Conservation (phyloP, 2,329 filamentous ascomycete genomes). For the Claviceps cyperi region DNA sequence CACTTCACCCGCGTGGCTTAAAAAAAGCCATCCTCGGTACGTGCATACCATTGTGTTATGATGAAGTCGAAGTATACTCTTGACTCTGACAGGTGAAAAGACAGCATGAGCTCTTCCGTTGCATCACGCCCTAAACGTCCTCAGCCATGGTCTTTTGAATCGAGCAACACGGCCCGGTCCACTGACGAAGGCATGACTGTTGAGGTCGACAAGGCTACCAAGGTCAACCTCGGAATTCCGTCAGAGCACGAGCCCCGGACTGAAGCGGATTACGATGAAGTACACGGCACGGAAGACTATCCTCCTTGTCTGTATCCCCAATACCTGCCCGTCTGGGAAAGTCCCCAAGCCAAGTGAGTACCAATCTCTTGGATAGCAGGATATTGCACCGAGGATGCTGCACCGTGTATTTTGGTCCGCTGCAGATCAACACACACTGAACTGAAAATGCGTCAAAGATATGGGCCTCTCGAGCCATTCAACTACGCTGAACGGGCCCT, state of each 20-base stretch:
- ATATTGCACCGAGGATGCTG: too few species aligned
- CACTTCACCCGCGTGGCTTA: too few species aligned
- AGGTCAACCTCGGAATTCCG: background rate
- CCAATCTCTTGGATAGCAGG: background rate
- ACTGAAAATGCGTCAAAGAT: background rate
- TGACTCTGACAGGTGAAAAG: too few species aligned
- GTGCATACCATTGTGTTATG: too few species aligned
- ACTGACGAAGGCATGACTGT: background rate
- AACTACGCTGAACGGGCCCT: background rate
- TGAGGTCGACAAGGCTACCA: background rate
- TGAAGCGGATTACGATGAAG: background rate
- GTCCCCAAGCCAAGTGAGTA: background rate
- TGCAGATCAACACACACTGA: background rate
- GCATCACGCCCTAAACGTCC: too few species aligned
- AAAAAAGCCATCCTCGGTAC: too few species aligned
- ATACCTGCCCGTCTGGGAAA: background rate
- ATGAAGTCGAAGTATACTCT: too few species aligned
- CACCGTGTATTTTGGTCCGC: background rate
- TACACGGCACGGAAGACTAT: background rate
- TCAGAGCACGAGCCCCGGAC: background rate
- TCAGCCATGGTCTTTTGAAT: background rate
- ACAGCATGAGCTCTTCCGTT: too few species aligned
- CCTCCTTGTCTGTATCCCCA: background rate
- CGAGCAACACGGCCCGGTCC: background rate
- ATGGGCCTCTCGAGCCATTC: background rate